phyloP scores from a whole-genome alignment of 306 rosid genomes.

The Lathyrus aphaca region DNA sequence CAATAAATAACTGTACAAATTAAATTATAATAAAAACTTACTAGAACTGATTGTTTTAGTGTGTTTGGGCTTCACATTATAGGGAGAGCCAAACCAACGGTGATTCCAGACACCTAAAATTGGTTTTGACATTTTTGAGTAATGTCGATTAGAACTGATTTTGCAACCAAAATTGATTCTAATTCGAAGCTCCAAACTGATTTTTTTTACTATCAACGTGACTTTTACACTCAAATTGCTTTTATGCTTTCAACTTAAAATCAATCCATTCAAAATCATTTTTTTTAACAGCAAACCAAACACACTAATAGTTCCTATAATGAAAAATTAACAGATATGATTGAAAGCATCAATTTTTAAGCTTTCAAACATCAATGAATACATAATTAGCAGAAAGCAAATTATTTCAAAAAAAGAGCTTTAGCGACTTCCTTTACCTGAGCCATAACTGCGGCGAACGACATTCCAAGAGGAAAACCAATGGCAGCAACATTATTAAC shows the following conservation, averaged over 20 bases:
- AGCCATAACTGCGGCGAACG: constrained; percentile 76
- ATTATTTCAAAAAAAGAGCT: background rate
- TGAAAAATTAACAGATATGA: background rate
- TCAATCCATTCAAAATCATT: background rate
- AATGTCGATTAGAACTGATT: background rate
- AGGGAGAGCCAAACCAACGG: background rate
- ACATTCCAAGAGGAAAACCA: constrained; percentile 84
- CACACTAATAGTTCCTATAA: too few relatives aligned
- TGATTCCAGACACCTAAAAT: background rate
- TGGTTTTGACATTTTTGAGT: background rate
- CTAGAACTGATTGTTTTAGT: background rate
- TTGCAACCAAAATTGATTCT: background rate
- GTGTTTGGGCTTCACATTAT: background rate
- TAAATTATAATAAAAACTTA: background rate
- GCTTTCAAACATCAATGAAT: background rate
- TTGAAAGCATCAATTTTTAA: constrained; percentile 1
- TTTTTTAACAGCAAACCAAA: background rate
- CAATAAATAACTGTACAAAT: constrained; percentile 3
- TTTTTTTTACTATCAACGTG: background rate
- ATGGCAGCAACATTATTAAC: constrained; percentile 51
- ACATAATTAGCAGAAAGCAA: background rate
- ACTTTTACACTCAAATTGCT: background rate
- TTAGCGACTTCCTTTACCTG: constrained; percentile 53
- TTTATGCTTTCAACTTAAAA: background rate
- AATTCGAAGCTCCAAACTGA: background rate